Percentiles rank a stretch among this genome's conserved stretches.
Evolutionary conservation across 306 rosid genomes (phyloP).

Genomic region (Lathyrus sativus): DNA sequence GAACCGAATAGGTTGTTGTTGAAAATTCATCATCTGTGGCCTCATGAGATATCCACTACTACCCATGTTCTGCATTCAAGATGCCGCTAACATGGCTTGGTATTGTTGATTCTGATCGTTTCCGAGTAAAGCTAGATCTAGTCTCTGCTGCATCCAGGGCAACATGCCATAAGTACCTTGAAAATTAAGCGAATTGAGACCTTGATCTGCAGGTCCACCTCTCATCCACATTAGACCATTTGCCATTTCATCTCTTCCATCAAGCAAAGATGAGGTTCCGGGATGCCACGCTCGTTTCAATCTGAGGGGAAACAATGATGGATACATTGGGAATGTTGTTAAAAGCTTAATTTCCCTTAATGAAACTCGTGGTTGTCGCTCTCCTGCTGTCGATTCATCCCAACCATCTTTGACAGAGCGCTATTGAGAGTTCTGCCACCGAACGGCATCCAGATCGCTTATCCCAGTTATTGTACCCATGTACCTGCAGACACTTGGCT

Average conservation of each 20-base stretch:
- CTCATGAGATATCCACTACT: too few species aligned
- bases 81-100: too few species aligned
- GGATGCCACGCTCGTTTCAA: constrained; percentile 95
- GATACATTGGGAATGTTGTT: constrained; percentile 92
- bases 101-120: too few species aligned
- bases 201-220: constrained; percentile 74
- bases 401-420: too few species aligned
- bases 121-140: too few species aligned
- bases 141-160: too few species aligned
- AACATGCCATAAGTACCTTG: constrained; percentile 68
- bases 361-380: constrained; percentile 87
- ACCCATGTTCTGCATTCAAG: too few species aligned
- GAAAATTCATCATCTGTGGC: constrained; percentile 79
- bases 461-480: too few species aligned
- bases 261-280: constrained; percentile 72
- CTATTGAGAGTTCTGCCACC: too few species aligned
- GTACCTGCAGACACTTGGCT: too few species aligned
- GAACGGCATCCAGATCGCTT: too few species aligned
- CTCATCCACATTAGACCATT: constrained; percentile 80
- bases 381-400: constrained; percentile 95
- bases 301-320: constrained; percentile 80
- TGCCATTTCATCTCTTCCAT: constrained; percentile 71
- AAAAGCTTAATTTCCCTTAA: constrained; percentile 94
- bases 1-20: constrained; percentile 73
- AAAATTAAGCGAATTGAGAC: constrained; percentile 67